Percentiles rank a stretch among this genome's conserved stretches.
Conservation (phyloP, 306 rosid species). For the Medicago truncatula region MtrunA17r5.0-ANR NC_053049.1:1839001-1839500, state of each 20-base stretch:
- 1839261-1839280: background rate
- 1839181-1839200: background rate
- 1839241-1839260: background rate
- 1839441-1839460: too few species aligned
- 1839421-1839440: too few species aligned
- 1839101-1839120: background rate
- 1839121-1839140: background rate
- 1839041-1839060: background rate
- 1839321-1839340: too few species aligned
- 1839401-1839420: too few species aligned
- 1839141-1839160: background rate
- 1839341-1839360: too few species aligned
- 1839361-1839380: too few species aligned
- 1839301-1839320: too few species aligned
- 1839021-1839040: background rate
- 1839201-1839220: background rate
- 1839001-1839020: background rate
- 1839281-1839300: background rate
- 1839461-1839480: too few species aligned
- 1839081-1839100: background rate
- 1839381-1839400: too few species aligned
- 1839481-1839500: too few species aligned
- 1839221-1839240: background rate
- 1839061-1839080: background rate
- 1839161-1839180: conserved; percentile 4